A percentile compares a stretch with the other conserved stretches of the same genome.
Conservation (phyloP, 2,329 filamentous ascomycete species). For the Cladophialophora yegresii region DNA sequence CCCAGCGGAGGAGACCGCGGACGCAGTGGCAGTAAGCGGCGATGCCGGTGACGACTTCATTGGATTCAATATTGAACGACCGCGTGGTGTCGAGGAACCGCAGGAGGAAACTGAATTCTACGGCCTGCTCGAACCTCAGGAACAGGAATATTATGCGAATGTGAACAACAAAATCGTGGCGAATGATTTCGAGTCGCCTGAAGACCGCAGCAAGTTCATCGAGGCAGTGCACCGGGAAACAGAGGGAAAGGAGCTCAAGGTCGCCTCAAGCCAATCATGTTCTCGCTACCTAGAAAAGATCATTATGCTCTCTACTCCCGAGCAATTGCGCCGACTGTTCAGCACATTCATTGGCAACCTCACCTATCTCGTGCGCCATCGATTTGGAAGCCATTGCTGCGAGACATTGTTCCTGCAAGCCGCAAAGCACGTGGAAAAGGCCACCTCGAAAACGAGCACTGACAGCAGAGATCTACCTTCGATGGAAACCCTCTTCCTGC, state of each 20-base stretch:
- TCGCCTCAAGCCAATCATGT: slow-evolving; percentile 93
- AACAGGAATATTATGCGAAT: slow-evolving; percentile 92
- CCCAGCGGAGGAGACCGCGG: slow-evolving; percentile 34
- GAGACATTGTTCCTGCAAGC: slow-evolving; percentile 87
- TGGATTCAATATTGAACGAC: slow-evolving; percentile 39
- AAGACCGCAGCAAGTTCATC: slow-evolving; percentile 71
- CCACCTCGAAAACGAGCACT: slow-evolving; percentile 49
- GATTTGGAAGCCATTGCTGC: slow-evolving; percentile 96
- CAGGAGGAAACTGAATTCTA: slow-evolving; percentile 73
- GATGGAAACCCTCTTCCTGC: slow-evolving; percentile 83
- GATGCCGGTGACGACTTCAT: slow-evolving; percentile 45
- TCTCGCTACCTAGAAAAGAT: slow-evolving; percentile 89
- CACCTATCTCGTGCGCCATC: slow-evolving; percentile 84
- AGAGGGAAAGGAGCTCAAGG: slow-evolving; percentile 88
- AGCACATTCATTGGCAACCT: slow-evolving; percentile 84
- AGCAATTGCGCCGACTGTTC: slow-evolving; percentile 85
- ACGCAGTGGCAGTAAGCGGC: slow-evolving; percentile 24
- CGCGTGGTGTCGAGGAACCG: slow-evolving; percentile 27
- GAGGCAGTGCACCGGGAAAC: slow-evolving; percentile 85
- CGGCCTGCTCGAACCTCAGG: slow-evolving; percentile 85
- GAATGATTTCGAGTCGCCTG: slow-evolving; percentile 78
- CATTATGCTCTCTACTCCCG: slow-evolving; percentile 74
- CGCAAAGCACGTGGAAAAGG: slow-evolving; percentile 70
- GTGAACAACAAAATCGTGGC: slow-evolving; percentile 87
- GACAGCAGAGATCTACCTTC: slow-evolving; percentile 56